These are phyloP conservation scores for Sistotremastrum niveocremeum DNA, from an alignment of 768 basidiomycete species.

Conservation along the genomic window DNA sequence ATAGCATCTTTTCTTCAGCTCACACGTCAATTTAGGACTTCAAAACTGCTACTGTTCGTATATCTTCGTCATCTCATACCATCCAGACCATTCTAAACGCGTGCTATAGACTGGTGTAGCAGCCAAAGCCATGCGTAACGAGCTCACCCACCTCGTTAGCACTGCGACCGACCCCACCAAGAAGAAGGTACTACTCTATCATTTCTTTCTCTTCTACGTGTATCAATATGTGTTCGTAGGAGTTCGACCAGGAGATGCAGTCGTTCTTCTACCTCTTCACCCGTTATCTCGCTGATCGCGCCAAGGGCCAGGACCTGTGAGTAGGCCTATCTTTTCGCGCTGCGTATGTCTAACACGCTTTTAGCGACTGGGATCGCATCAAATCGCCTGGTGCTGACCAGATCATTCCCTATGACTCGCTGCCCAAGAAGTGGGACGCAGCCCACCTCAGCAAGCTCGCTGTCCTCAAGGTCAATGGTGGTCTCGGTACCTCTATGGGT, in stretches of 20 bases:
- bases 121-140: slow-evolving; percentile 95
- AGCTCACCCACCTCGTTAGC: slow-evolving; percentile 85
- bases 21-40: slow-evolving; percentile 37
- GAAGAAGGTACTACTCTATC: slow-evolving; percentile 49
- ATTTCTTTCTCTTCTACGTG: slow-evolving; percentile 1
- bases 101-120: slow-evolving; percentile 54
- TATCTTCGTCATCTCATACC: background rate
- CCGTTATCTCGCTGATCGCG: slow-evolving; percentile 82
- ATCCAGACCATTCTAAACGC: background rate
- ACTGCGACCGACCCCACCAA: slow-evolving; percentile 68
- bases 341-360: background rate
- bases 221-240: slow-evolving; percentile 28
- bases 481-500: slow-evolving; percentile 86
- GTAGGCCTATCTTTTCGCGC: slow-evolving; percentile 15
- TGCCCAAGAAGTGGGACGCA: slow-evolving; percentile 44
- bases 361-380: slow-evolving; percentile 81
- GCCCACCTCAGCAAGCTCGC: slow-evolving; percentile 82
- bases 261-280: slow-evolving; percentile 94
- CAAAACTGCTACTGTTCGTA: slow-evolving; percentile 68
- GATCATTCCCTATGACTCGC: slow-evolving; percentile 68
- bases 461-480: slow-evolving; percentile 91
- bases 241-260: slow-evolving; percentile 93
- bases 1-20: background rate
- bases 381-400: slow-evolving; percentile 76
- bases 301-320: slow-evolving; percentile 77